Evolutionary conservation across 2,329 filamentous ascomycete species (phyloP), one percentile per base, ranked within the genome.

Genomic region (Pestalotiopsis sp.): DNA sequence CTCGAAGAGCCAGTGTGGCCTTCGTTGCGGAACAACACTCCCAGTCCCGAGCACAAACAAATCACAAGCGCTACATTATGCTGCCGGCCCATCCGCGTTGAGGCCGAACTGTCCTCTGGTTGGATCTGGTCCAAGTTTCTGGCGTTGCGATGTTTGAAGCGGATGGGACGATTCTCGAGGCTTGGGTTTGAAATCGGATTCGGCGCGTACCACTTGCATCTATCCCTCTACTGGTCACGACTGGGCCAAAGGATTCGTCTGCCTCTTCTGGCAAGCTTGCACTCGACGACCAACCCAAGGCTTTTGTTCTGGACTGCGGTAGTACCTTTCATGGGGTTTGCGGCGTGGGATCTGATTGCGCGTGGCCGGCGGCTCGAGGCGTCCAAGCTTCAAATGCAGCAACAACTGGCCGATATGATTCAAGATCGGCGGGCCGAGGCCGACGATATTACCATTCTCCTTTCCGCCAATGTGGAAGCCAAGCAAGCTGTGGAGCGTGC

Each of bases 181-280:
- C 70, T 83, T 17, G 84, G 84, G 12, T 74, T 86, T 41, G 84
- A 86, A 68, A 70, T 86, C 13, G 82, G 81, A 17, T 71, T 85
- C 45, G 81, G 80, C 64, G 75, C 76, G 2, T 78, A 78, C 70
- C 81, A 78, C 67, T 71, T 85, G n/a, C 80, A 84, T 68, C 68
- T 85, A 59, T 84, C 83, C 11, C 74, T 84, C 2, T 84, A 85
- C 76, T 84, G 82, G 82, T 83, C 84, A 2, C 80, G 82, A 1
- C 79, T 83, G 31, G 79, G 79, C 31, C 83, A 85, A 72, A 79
- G 82, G 17, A 74, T 86, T 71, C 80, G 78, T 68, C 64, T 86
- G 31, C 84, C 84, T 2, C 70, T 86, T 31, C 72, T 84, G 38
- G 72, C 85, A 41, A 78, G 81, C 6, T 75, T 78, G 25, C 73